Conservation (phyloP, 306 rosid species). For the Oxytropis ochrocephala region DNA sequence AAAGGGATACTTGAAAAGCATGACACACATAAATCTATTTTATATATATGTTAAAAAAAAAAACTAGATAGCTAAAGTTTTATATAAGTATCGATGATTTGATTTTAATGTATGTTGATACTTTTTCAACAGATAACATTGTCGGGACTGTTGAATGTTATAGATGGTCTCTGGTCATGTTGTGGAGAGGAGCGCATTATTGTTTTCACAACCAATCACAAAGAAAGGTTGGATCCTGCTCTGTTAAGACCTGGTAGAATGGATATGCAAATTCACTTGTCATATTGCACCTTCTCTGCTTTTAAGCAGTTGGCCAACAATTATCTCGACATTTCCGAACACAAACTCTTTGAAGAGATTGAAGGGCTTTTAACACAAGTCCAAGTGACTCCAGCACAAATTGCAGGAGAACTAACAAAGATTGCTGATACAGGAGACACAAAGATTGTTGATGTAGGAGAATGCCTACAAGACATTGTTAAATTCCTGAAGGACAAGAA, state of each 20-base stretch:
- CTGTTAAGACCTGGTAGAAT: constrained; percentile 49
- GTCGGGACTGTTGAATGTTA: constrained; percentile 24
- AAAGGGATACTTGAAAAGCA: too few relatives aligned
- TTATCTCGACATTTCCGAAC: constrained; percentile 25
- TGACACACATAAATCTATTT: too few relatives aligned
- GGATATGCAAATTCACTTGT: constrained; percentile 44
- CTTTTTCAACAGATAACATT: constrained; percentile 31
- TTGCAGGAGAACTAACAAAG: constrained; percentile 39
- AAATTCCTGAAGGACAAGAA: constrained; percentile 2
- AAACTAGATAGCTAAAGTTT: too few relatives aligned
- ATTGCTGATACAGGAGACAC: background rate
- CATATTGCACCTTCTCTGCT: constrained; percentile 29
- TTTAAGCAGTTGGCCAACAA: constrained; percentile 24
- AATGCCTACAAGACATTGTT: constrained; percentile 25
- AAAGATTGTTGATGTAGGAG: background rate
- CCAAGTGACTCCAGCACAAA: constrained; percentile 44
- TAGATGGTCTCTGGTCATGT: constrained; percentile 44
- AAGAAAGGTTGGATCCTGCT: constrained; percentile 43
- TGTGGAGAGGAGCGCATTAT: constrained; percentile 39
- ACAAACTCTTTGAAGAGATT: constrained; percentile 31
- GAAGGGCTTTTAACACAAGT: constrained; percentile 29
- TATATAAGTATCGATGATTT: background rate
- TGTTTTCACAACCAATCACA: constrained; percentile 42
- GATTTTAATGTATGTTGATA: background rate
- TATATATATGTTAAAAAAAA: too few relatives aligned